Evolutionary conservation across 352 stramenopile genomes (phyloP).

Genomic region (Phytophthora nicotianae): DNA sequence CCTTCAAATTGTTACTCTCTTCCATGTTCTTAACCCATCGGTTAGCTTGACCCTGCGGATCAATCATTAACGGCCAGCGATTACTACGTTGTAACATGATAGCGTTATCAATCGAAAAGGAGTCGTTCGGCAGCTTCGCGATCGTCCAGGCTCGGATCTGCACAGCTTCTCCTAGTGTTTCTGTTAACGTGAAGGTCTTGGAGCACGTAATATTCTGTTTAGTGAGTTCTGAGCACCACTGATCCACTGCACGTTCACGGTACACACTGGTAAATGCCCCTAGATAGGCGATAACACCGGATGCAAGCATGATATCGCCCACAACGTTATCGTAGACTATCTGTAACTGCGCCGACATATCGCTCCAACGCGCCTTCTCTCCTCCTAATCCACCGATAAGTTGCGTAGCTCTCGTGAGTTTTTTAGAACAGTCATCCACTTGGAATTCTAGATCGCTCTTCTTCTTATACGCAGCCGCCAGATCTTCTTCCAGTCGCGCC

Average conservation of each 20-base stretch:
- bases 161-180: conserved; percentile 91
- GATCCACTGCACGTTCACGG: conserved; percentile 84
- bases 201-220: conserved; percentile 85
- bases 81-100: conserved; percentile 94
- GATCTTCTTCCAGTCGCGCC: conserved; percentile 83
- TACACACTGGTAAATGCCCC: conserved; percentile 93
- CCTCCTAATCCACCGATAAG: conserved; percentile 94
- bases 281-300: conserved; percentile 94
- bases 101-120: conserved; percentile 95
- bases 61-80: conserved; percentile 97
- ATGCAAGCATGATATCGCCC: conserved; percentile 93
- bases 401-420: conserved; percentile 91
- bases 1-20: conserved; percentile 88
- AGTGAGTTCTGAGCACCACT: conserved; percentile 78
- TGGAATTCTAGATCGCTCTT: conserved; percentile 91
- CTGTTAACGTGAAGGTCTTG: conserved; percentile 76
- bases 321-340: conserved; percentile 92
- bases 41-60: conserved; percentile 95
- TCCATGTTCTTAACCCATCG: conserved; percentile 97
- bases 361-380: conserved; percentile 93
- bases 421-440: conserved; percentile 93
- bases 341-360: conserved; percentile 88
- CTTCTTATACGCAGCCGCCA: conserved; percentile 93
- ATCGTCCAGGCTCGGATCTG: conserved; percentile 95
- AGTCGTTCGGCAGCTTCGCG: conserved; percentile 94